A percentile compares a stretch with the other conserved stretches of the same genome.
phyloP scores from a whole-genome alignment of 2,329 filamentous ascomycete genomes.

The Sporothrix euskadiensis region DNA sequence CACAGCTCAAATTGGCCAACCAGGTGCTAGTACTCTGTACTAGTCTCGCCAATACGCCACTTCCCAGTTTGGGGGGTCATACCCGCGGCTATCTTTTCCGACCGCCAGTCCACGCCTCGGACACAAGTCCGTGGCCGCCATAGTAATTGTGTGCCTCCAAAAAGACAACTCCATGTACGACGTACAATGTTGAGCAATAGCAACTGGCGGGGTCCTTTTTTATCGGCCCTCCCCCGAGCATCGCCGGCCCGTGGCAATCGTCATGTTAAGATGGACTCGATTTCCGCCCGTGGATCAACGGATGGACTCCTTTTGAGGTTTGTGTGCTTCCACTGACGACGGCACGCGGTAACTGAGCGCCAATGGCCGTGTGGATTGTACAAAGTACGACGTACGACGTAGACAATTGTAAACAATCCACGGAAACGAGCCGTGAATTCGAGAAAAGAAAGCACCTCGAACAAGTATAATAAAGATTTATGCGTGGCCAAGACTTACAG shows the following conservation, averaged over 20 bases:
- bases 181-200: background rate
- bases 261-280: background rate
- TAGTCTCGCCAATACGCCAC: background rate
- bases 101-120: background rate
- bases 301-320: background rate
- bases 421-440: too few species aligned
- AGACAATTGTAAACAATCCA: background rate
- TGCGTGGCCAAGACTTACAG: background rate
- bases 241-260: conserved; percentile 2
- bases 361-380: background rate
- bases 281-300: background rate
- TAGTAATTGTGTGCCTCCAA: too few species aligned
- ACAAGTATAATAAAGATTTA: background rate
- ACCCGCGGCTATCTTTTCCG: conserved; percentile 6
- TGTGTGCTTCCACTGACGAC: background rate
- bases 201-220: background rate
- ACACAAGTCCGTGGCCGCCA: background rate
- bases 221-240: background rate
- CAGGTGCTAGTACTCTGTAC: background rate
- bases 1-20: background rate
- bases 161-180: background rate
- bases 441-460: too few species aligned
- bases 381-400: background rate
- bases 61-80: background rate
- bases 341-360: conserved; percentile 4